Evolutionary conservation across 805 yeast species (phyloP), one percentile per base, ranked within the genome.

Genomic region (Lachancea nothofagi): DNA sequence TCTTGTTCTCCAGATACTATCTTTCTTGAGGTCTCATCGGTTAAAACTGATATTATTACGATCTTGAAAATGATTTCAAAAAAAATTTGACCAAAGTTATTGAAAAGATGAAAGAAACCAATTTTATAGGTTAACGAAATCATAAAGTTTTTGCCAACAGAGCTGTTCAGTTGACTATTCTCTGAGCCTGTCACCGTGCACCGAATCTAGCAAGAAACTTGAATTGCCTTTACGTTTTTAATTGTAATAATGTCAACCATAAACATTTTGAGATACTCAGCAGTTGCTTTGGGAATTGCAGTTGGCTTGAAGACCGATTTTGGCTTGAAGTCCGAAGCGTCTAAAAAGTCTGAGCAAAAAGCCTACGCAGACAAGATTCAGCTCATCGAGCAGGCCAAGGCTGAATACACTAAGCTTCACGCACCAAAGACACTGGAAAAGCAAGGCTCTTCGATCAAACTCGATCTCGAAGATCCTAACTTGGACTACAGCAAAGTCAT

Each of bases 291-390:
- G 53, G 98, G 98, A 65, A 71, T 89, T 43, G 73, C 77, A 46
- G 86, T 85, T 69, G 98, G 98, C 54, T 84, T 87, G 49, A 74
- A 74, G 64, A 95, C 87, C 73, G 84, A 94, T 66, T 69, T 75
- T 59, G 65, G 72, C 39, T 73, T 87, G 55, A 78, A 80, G 55
- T 55, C 75, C 18, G 71, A 72, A 41, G 88, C 82, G 45, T 67
- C 64, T 33, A 72, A 74, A 61, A 69, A 74, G 57, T 75, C 71
- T 40, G 84, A 78, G 55, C 68, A 69, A 40, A 69, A 68, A 30
- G 78, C 75, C 43, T 84, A 70, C 65, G 71, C 75, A 47, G 69
- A 75, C 50, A 77, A 85, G 65, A 75, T 77, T 64, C 78, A 81
- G 55, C 76, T 89, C 61, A 84, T 90, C 55, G 78, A 72, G 44